Evolutionary conservation across 2,329 filamentous ascomycete species (phyloP).

Genomic region (Diplodia scrobiculata): DNA sequence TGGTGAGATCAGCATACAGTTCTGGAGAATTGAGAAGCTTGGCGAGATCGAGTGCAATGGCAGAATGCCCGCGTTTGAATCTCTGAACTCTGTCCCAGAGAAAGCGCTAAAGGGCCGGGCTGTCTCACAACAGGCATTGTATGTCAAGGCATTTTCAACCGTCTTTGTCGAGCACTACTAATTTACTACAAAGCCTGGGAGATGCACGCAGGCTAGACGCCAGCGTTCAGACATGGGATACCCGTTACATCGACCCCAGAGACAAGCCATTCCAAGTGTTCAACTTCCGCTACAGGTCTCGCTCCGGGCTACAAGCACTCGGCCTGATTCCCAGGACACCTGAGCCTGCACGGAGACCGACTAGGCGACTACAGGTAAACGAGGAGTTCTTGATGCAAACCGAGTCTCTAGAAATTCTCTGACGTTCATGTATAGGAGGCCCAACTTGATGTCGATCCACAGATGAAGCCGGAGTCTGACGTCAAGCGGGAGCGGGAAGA

Average conservation of each 20-base stretch:
- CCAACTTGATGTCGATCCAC: neutral
- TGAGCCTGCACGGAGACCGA: constrained; percentile 32
- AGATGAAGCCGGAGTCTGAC: neutral
- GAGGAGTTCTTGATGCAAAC: neutral
- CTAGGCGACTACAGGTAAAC: constrained; percentile 33
- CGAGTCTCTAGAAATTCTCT: neutral
- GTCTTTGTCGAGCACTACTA: neutral
- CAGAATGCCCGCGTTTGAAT: neutral
- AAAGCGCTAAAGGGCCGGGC: constrained; percentile 35
- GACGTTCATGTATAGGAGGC: neutral
- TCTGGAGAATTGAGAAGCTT: constrained; percentile 31
- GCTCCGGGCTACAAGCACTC: constrained; percentile 39
- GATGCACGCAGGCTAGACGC: neutral
- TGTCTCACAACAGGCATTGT: constrained; percentile 35
- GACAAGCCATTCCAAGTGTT: constrained; percentile 35
- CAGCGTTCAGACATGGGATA: neutral
- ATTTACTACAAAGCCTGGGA: neutral
- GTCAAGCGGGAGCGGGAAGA: neutral
- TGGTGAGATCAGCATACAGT: constrained; percentile 32
- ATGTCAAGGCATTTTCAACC: neutral
- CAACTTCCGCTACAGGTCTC: constrained; percentile 38
- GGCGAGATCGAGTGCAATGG: neutral
- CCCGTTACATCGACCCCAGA: constrained; percentile 28
- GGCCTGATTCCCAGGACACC: constrained; percentile 39
- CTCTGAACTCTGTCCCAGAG: constrained; percentile 30